Evolutionary conservation across 805 yeast species (phyloP).

Genomic region (Metschnikowia matae): DNA sequence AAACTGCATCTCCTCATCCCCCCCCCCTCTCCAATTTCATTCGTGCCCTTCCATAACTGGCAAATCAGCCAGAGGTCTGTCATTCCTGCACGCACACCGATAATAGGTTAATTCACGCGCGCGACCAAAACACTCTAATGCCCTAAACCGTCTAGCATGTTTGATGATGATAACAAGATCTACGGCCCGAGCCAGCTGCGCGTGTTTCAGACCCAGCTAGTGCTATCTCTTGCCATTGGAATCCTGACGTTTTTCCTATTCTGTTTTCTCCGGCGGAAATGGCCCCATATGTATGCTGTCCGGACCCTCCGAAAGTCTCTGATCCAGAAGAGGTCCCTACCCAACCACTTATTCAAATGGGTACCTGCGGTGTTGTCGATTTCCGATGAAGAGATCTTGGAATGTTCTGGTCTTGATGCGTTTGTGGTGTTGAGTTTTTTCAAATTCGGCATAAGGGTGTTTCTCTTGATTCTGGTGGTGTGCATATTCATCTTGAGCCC

Average conservation of each 20-base stretch:
- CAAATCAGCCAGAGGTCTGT: neutral
- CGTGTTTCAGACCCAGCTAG: conserved; percentile 54
- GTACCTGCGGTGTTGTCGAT: conserved; percentile 22
- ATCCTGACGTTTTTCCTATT: conserved; percentile 43
- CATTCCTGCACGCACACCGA: neutral
- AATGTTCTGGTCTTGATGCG: conserved; percentile 26
- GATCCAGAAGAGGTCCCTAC: conserved; percentile 35
- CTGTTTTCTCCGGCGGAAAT: conserved; percentile 47
- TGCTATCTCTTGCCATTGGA: conserved; percentile 48
- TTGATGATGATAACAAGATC: conserved; percentile 21
- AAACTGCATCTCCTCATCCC: no score
- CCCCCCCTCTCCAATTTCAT: no score
- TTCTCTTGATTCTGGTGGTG: conserved; percentile 18
- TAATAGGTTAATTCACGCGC: neutral
- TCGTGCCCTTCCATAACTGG: neutral
- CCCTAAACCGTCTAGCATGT: neutral
- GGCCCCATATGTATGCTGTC: conserved; percentile 57
- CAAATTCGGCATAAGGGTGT: conserved; percentile 27
- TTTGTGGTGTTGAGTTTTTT: conserved; percentile 38
- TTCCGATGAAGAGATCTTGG: conserved; percentile 24
- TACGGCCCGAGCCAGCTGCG: conserved; percentile 48
- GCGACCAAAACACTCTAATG: neutral
- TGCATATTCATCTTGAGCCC: conserved; percentile 36
- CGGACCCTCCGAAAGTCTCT: conserved; percentile 46
- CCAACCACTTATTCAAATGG: conserved; percentile 30